Percentiles rank a stretch among this genome's conserved stretches.
Evolutionary conservation across 306 rosid species (phyloP).

Genomic region (Cicer cuneatum): DNA sequence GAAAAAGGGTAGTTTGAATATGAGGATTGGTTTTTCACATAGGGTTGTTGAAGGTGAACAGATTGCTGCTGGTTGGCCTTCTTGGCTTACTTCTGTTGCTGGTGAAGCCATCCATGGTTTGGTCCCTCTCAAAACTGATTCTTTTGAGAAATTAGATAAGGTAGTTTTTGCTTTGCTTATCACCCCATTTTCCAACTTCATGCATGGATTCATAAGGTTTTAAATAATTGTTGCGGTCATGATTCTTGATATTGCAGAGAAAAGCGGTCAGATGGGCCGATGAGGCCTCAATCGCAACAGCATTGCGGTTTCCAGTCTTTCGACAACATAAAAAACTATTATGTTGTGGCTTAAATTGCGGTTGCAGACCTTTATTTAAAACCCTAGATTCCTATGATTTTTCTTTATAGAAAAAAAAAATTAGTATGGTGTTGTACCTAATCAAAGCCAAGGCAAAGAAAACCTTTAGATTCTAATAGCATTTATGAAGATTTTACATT

Average conservation of each 20-base stretch:
- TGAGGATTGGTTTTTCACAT: conserved; percentile 57
- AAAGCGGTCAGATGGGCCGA: background rate
- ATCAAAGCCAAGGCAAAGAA: background rate
- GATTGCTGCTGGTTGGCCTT: conserved; percentile 95
- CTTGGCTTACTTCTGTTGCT: conserved; percentile 83
- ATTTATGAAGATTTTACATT: too few species aligned
- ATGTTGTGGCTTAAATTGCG: background rate
- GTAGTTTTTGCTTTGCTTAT: conserved; percentile 28
- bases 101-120: conserved; percentile 88
- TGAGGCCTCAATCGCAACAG: background rate
- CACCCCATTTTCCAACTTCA: background rate
- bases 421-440: background rate
- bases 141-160: conserved; percentile 93
- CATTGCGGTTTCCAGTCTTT: background rate
- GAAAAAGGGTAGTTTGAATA: conserved; percentile 46
- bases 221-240: background rate
- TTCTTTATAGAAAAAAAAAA: background rate
- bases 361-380: background rate
- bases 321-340: background rate
- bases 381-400: background rate
- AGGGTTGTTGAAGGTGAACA: conserved; percentile 75
- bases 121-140: conserved; percentile 83
- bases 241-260: background rate
- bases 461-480: background rate
- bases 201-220: background rate